phyloP scores from a whole-genome alignment of 768 basidiomycete genomes.

The Heimioporus sp. region DNA sequence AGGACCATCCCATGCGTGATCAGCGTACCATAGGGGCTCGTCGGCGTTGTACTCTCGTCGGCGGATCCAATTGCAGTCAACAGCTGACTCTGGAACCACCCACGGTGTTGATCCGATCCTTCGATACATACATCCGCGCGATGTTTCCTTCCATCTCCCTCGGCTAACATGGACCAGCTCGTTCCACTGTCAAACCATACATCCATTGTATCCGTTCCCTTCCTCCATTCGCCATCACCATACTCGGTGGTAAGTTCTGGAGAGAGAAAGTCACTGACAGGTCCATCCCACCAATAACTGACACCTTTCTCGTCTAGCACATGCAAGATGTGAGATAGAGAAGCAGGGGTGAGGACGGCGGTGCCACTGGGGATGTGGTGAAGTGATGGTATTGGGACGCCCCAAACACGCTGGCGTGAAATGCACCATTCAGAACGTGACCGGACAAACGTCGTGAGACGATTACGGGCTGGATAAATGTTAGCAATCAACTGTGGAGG shows the following conservation, averaged over 20 bases:
- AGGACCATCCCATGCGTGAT: conserved; percentile 98
- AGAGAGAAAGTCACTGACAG: conserved; percentile 78
- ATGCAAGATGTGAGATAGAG: conserved; percentile 71
- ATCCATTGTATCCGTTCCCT: conserved; percentile 95
- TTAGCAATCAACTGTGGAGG: background rate
- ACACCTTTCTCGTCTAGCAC: conserved; percentile 74
- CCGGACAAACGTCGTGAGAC: conserved; percentile 83
- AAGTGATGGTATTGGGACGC: conserved; percentile 91
- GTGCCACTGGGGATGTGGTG: conserved; percentile 61
- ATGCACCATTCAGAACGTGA: conserved; percentile 99
- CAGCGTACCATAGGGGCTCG: conserved; percentile 68
- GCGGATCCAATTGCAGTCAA: conserved; percentile 67
- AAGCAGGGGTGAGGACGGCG: conserved; percentile 60
- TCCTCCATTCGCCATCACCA: conserved; percentile 52
- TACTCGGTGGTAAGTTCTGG: conserved; percentile 52
- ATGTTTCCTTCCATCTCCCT: conserved; percentile 38
- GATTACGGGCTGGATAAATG: conserved; percentile 62
- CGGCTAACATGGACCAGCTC: conserved; percentile 80
- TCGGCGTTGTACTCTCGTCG: conserved; percentile 12
- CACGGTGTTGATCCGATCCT: conserved; percentile 96
- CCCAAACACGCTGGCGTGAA: conserved; percentile 96
- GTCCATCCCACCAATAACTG: conserved; percentile 91
- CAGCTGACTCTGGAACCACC: conserved; percentile 97
- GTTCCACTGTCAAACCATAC: conserved; percentile 99
- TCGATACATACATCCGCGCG: conserved; percentile 89